Percentiles rank a stretch among this genome's conserved stretches.
Conservation (phyloP, 2,329 filamentous ascomycete genomes). For the Stagonosporopsis chrysanthemi region DNA sequence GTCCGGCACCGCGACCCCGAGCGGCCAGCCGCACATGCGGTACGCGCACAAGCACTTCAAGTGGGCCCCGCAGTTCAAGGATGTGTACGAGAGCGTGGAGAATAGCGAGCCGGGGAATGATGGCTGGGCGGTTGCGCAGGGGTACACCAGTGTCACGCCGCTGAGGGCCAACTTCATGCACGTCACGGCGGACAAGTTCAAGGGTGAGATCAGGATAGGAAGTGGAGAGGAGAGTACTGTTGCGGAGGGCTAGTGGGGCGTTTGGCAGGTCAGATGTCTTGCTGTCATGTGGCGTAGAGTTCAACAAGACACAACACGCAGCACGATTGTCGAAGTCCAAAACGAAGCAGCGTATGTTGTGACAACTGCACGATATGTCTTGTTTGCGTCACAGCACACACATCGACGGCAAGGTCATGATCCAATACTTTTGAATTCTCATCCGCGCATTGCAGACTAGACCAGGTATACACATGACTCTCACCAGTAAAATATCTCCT, state of each 20-base stretch:
- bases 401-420: not conserved
- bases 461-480: not conserved
- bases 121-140: slow-evolving; percentile 89
- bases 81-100: slow-evolving; percentile 88
- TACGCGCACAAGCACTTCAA: slow-evolving; percentile 90
- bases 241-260: not conserved
- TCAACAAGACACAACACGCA: too few relatives aligned
- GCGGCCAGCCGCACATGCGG: slow-evolving; percentile 48
- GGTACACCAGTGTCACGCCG: slow-evolving; percentile 88
- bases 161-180: slow-evolving; percentile 94
- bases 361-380: not conserved
- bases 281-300: too few relatives aligned
- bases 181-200: slow-evolving; percentile 28
- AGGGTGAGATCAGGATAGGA: slow-evolving; percentile 43
- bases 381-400: not conserved
- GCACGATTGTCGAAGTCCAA: too few relatives aligned
- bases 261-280: too few relatives aligned
- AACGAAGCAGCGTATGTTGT: too few relatives aligned
- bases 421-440: not conserved
- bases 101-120: slow-evolving; percentile 82
- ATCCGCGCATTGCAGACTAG: too few relatives aligned
- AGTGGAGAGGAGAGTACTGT: not conserved
- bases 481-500: not conserved
- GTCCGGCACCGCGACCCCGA: slow-evolving; percentile 43
- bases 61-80: slow-evolving; percentile 87